Conservation (phyloP, 1,139 yeast species). For the Fermentozyma sake region DNA sequence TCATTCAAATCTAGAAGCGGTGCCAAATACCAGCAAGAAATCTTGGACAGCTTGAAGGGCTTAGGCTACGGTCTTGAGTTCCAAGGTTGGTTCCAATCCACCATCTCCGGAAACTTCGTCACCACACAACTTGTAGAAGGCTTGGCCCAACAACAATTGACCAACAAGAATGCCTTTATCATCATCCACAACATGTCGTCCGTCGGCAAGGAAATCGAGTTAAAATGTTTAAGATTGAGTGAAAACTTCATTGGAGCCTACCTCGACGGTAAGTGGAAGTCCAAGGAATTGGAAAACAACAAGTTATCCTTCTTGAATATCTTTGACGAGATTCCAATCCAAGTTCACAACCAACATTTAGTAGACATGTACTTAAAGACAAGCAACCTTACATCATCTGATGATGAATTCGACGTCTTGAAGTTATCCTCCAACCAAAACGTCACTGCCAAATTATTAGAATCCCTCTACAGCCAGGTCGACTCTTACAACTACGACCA, state of each 20-base stretch:
- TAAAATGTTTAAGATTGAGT: conserved; percentile 69
- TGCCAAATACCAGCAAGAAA: conserved; percentile 65
- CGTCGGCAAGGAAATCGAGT: conserved; percentile 57
- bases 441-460: conserved; percentile 51
- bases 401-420: conserved; percentile 35
- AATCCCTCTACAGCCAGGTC: conserved; percentile 66
- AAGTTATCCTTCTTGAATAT: conserved; percentile 64
- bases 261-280: conserved; percentile 58
- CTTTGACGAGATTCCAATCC: conserved; percentile 68
- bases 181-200: conserved; percentile 72
- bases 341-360: conserved; percentile 52
- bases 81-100: conserved; percentile 80
- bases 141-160: conserved; percentile 60
- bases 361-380: conserved; percentile 39
- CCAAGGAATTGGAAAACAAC: conserved; percentile 58
- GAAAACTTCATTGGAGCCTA: conserved; percentile 56
- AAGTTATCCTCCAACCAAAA: conserved; percentile 43
- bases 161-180: conserved; percentile 62
- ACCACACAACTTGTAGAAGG: conserved; percentile 64
- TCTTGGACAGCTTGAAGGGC: conserved; percentile 56
- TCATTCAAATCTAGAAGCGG: conserved; percentile 58
- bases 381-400: conserved; percentile 18
- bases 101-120: conserved; percentile 65
- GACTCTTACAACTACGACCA: conserved; percentile 81
- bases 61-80: conserved; percentile 69